Percentiles rank a stretch among this genome's conserved stretches.
Conservation (phyloP, 2,329 filamentous ascomycete species). For the Bipolaris oryzae region DNA sequence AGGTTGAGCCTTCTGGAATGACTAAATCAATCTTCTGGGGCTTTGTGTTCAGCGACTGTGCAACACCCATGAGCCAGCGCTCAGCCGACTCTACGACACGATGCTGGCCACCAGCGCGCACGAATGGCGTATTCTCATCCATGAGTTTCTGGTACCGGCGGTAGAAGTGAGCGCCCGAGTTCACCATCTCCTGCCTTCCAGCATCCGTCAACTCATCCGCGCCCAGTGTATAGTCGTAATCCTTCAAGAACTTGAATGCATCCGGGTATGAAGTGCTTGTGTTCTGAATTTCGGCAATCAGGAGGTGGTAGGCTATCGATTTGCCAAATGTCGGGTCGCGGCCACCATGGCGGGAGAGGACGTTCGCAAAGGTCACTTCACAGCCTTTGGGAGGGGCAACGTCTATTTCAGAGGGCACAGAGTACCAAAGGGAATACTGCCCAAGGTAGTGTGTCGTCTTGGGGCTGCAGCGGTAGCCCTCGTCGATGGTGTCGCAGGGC, state of each 20-base stretch:
- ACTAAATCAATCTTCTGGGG: constrained; percentile 58
- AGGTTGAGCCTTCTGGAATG: constrained; percentile 68
- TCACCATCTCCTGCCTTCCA: constrained; percentile 71
- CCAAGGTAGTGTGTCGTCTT: constrained; percentile 75
- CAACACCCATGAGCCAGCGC: constrained; percentile 78
- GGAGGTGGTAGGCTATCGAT: constrained; percentile 65
- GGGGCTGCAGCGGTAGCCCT: constrained; percentile 68
- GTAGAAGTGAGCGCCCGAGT: constrained; percentile 79
- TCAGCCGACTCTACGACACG: constrained; percentile 76
- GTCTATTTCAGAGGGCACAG: constrained; percentile 70
- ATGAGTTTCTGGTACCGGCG: constrained; percentile 71
- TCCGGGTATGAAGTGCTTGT: constrained; percentile 62
- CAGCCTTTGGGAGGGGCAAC: constrained; percentile 69
- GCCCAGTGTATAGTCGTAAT: constrained; percentile 74
- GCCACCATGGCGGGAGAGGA: constrained; percentile 84
- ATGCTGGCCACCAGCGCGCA: constrained; percentile 71
- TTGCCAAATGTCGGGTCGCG: constrained; percentile 78
- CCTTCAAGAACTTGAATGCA: constrained; percentile 71
- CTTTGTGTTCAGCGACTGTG: constrained; percentile 57
- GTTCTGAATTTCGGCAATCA: constrained; percentile 70
- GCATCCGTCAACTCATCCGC: constrained; percentile 71
- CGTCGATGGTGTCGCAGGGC: constrained; percentile 59
- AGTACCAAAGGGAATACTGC: constrained; percentile 86
- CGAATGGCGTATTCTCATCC: constrained; percentile 65
- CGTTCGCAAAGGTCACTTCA: constrained; percentile 76